Base-by-base conservation (phyloP, 164 flowering plant genomes). In the Cinnamomum micranthum region DNA sequence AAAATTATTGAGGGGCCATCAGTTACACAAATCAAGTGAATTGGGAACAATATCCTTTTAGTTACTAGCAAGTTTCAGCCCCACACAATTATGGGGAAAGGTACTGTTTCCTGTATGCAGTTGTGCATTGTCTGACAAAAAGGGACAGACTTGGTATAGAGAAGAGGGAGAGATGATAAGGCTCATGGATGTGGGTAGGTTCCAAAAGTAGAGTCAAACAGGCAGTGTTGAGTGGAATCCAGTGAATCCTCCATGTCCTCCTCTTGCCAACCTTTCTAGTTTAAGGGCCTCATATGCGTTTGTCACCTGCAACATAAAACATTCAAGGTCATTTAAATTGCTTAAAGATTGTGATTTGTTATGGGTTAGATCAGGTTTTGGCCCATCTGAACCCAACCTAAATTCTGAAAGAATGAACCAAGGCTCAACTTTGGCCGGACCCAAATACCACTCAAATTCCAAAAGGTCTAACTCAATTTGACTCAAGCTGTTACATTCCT, bases 231-330 rank as follows among this genome's bases (percentile, higher is more conserved):
- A 69, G 77, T 82, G 82, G 79, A 79, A 82, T 70, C 69, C 71
- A 76, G 81, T 67, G 72, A 76, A 25, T 22, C 82, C 91, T 83
- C 85, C 87, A 82, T 84, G 86, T 65, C 80, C 85, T 74, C 80
- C 87, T 78, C 86, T 86, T 60, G 76, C 72, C 74, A 80, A 31
- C 82, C 75, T 85, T 75, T 83, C 88, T 80, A 80, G 66, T 66
- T 80, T 86, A 71, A 76, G 79, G 74, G 73, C 81, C 69, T 82
- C 87, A 82, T 76, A 82, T 74, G 81, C 83, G 74, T 71, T 83
- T 79, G 84, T 77, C 80, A 78, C 87, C 89, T 88, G 81, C 82
- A 73, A 72, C 31, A 73, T 20, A 66, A 77, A 79, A 35, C 75
- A 77, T 71, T 35, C 84, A 76, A 17, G 35, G 50, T 59, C 62